Evolutionary conservation across 2,329 filamentous ascomycete genomes (phyloP).

Genomic region (Trichoderma breve): DNA sequence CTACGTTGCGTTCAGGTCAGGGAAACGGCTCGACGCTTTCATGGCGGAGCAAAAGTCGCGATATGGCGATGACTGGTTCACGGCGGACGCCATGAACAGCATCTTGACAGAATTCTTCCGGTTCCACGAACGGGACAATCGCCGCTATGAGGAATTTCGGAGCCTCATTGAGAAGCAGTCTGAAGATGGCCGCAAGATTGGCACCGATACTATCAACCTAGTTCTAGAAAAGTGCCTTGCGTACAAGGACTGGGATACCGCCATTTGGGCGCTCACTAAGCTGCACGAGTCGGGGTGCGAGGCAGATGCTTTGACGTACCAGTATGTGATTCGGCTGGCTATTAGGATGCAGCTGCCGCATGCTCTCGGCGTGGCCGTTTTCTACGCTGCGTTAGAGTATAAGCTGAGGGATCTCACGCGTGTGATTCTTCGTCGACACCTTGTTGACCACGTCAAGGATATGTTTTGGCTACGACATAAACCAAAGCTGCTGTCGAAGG

Average conservation of each 20-base stretch:
- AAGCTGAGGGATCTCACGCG: constrained; percentile 30
- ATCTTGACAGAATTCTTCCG: constrained; percentile 45
- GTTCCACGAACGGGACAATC: constrained; percentile 33
- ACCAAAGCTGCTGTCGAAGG: constrained; percentile 31
- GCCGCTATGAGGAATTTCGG: constrained; percentile 30
- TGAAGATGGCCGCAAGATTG: constrained; percentile 28
- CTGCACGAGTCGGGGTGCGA: constrained; percentile 25
- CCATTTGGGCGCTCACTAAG: constrained; percentile 33
- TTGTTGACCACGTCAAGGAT: constrained; percentile 28
- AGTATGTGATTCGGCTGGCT: constrained; percentile 39
- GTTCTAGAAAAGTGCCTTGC: constrained; percentile 36
- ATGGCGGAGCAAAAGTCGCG: constrained; percentile 40
- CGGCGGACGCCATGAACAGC: constrained; percentile 34
- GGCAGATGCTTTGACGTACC: constrained; percentile 36
- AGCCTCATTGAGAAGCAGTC: constrained; percentile 28
- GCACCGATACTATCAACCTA: constrained; percentile 37
- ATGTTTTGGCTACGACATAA: constrained; percentile 30
- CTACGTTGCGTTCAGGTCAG: constrained; percentile 40
- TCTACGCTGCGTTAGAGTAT: constrained; percentile 35
- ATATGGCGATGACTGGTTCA: constrained; percentile 49
- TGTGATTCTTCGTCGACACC: constrained; percentile 26
- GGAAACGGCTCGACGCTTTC: constrained; percentile 38
- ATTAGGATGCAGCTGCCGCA: constrained; percentile 32
- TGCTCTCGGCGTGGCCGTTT: constrained; percentile 33
- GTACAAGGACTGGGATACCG: constrained; percentile 32